phyloP scores from a whole-genome alignment of 306 rosid species.

The Spatholobus suberectus region DNA sequence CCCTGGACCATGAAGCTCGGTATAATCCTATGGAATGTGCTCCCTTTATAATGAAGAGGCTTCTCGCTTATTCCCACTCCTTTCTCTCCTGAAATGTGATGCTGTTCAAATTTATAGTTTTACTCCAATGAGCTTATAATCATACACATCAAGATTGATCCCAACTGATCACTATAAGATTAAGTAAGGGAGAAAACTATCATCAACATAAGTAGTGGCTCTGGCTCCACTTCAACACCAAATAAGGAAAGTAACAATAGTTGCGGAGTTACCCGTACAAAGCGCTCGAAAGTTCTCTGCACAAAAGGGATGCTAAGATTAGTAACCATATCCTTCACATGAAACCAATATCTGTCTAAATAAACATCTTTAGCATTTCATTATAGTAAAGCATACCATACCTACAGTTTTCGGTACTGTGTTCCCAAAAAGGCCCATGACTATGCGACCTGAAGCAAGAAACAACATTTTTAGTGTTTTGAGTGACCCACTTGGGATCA shows the following conservation, averaged over 20 bases:
- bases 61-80: conserved; percentile 69
- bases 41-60: conserved; percentile 78
- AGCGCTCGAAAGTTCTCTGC: conserved; percentile 90
- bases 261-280: conserved; percentile 80
- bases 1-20: conserved; percentile 92
- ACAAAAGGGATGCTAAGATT: conserved; percentile 36
- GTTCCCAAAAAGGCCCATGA: conserved; percentile 78
- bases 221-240: conserved; percentile 16
- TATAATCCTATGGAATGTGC: conserved; percentile 82
- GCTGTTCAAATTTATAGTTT: conserved; percentile 38
- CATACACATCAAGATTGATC: conserved; percentile 29
- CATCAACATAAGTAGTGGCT: conserved; percentile 18
- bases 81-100: conserved; percentile 77
- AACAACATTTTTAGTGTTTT: conserved; percentile 2
- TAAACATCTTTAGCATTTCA: conserved; percentile 19
- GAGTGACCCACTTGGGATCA: background rate
- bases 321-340: conserved; percentile 41
- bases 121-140: background rate
- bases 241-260: conserved; percentile 42
- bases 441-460: conserved; percentile 69
- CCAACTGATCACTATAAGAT: conserved; percentile 17
- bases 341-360: conserved; percentile 27
- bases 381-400: conserved; percentile 36
- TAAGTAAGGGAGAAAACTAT: conserved; percentile 14
- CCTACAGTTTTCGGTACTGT: conserved; percentile 85